Evolutionary conservation across 148 eudicot genomes (phyloP).

Genomic region (Spergularia bocconei): DNA sequence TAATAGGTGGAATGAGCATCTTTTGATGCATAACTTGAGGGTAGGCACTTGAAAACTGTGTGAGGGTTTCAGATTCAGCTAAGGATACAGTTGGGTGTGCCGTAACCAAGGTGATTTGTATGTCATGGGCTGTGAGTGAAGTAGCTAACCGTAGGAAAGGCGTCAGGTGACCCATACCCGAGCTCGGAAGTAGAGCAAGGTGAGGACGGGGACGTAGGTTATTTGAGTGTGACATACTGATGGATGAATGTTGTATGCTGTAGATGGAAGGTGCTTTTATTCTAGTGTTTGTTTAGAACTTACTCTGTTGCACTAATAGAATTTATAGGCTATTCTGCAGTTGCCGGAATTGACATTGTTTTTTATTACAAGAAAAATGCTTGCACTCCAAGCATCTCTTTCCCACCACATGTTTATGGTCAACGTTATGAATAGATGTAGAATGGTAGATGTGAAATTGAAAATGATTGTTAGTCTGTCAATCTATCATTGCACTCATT

Average conservation of each 20-base stretch:
- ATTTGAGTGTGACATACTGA: conserved; percentile 6
- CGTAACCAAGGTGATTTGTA: conserved; percentile 19
- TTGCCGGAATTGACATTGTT: not conserved
- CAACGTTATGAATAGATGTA: not conserved
- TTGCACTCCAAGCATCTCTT: conserved; percentile 11
- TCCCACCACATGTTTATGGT: not conserved
- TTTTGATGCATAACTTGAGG: conserved; percentile 21
- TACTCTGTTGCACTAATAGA: not conserved
- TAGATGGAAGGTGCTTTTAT: not conserved
- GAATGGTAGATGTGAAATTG: no score
- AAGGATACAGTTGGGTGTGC: conserved; percentile 26
- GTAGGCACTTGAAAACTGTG: conserved; percentile 2
- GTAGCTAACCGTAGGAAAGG: conserved; percentile 61
- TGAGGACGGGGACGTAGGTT: conserved; percentile 30
- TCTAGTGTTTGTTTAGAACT: not conserved
- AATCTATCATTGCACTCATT: no score
- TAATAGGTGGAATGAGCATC: not conserved
- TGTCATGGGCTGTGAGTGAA: conserved; percentile 13
- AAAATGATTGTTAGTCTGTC: no score
- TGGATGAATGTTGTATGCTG: not conserved
- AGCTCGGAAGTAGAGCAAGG: conserved; percentile 49
- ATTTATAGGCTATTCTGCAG: not conserved
- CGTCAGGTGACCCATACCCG: conserved; percentile 70
- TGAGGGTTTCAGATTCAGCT: conserved; percentile 18
- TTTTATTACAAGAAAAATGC: not conserved